phyloP scores from a whole-genome alignment of 148 eudicot species.

The Spergularia bocconei region DNA sequence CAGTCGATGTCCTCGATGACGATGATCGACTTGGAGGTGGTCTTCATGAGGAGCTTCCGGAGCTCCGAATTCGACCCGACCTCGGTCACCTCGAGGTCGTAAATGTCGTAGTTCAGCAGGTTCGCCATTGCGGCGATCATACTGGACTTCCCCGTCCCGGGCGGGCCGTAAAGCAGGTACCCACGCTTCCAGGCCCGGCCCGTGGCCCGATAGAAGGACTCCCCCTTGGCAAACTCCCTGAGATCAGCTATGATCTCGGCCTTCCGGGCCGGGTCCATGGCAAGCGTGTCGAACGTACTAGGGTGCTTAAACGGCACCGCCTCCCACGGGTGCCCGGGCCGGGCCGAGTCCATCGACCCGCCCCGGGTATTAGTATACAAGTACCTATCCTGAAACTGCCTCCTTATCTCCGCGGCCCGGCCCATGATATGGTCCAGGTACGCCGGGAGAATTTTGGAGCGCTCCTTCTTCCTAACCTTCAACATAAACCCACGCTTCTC shows the following conservation, averaged over 20 bases:
- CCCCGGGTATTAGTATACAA: constrained; percentile 74
- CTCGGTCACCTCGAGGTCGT: constrained; percentile 83
- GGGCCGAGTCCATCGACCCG: constrained; percentile 67
- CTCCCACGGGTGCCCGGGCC: constrained; percentile 80
- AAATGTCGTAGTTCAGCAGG: constrained; percentile 69
- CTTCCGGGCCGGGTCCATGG: constrained; percentile 69
- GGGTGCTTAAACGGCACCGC: constrained; percentile 96
- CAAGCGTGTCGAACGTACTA: constrained; percentile 78
- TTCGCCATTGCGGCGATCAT: constrained; percentile 99
- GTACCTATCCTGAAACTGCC: constrained; percentile 60
- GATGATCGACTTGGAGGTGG: constrained; percentile 82
- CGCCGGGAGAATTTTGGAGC: constrained; percentile 35
- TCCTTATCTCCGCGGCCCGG: constrained; percentile 48
- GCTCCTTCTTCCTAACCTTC: constrained; percentile 48
- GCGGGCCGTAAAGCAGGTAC: constrained; percentile 78
- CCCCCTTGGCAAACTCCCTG: constrained; percentile 59
- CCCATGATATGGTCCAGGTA: constrained; percentile 68
- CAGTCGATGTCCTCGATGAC: constrained; percentile 96
- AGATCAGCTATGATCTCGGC: constrained; percentile 60
- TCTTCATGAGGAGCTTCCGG: constrained; percentile 82
- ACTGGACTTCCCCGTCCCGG: constrained; percentile 94
- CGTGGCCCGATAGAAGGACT: constrained; percentile 65
- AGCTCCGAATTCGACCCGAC: constrained; percentile 76
- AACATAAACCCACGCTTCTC: constrained; percentile 76
- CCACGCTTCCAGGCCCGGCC: constrained; percentile 97